These are phyloP conservation scores for Starmerella riodocensis DNA, from an alignment of 805 yeast species.

Conservation along the genomic window DNA sequence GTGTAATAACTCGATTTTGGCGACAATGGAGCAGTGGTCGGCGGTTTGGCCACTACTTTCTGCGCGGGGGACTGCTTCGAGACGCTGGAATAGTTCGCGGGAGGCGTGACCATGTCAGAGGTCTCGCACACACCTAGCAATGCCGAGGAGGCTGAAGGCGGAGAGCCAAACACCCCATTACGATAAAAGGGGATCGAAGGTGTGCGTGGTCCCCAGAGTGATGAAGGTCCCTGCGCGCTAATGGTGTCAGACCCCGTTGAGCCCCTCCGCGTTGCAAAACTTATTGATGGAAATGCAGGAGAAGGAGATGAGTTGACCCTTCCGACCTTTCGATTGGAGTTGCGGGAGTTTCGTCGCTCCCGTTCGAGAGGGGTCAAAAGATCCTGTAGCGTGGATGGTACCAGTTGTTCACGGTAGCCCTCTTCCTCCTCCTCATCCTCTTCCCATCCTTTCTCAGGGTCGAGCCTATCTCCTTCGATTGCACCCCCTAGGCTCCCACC, in stretches of 20 bases:
- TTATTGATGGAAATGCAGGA: neutral
- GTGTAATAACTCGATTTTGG: too few relatives aligned
- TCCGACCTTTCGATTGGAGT: slow-evolving; percentile 13
- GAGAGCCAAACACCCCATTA: neutral
- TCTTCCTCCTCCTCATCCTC: slow-evolving; percentile 31
- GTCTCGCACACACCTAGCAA: too few relatives aligned
- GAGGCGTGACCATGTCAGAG: too few relatives aligned
- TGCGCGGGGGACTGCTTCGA: too few relatives aligned
- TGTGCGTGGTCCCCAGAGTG: neutral
- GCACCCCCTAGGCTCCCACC: neutral
- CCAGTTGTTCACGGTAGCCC: slow-evolving; percentile 56
- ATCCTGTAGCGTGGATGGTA: slow-evolving; percentile 72
- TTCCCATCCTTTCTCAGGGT: neutral
- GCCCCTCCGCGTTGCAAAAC: neutral
- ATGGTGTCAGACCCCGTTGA: neutral
- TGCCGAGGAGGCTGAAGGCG: too few relatives aligned
- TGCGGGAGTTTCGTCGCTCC: slow-evolving; percentile 51
- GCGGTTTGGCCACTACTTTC: too few relatives aligned
- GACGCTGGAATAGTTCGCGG: too few relatives aligned
- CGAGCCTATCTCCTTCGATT: too few relatives aligned
- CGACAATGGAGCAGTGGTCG: too few relatives aligned
- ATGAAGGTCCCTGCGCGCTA: neutral
- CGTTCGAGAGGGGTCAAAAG: slow-evolving; percentile 71
- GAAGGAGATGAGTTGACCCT: slow-evolving; percentile 13
- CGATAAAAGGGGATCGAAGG: neutral